Percentiles rank a stretch among this genome's conserved stretches.
Evolutionary conservation across 768 basidiomycete genomes (phyloP).

Genomic region (Obba rivulosa): DNA sequence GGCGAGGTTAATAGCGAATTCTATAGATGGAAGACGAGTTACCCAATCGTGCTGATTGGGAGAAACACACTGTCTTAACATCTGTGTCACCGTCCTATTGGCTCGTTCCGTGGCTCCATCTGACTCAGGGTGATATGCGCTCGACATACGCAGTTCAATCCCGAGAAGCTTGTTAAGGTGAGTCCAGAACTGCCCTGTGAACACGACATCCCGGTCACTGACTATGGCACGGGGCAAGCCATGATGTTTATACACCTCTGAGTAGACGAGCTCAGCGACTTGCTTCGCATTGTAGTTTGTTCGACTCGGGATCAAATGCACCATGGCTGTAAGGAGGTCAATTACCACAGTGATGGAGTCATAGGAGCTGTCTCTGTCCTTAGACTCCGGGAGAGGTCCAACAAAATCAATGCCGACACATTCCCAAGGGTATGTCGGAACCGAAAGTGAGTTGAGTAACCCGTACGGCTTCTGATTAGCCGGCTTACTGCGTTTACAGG

Average conservation of each 20-base stretch:
- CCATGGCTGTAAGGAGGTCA: constrained; percentile 15
- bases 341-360: constrained; percentile 23
- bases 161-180: constrained; percentile 14
- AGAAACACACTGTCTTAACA: constrained; percentile 7
- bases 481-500: constrained; percentile 17
- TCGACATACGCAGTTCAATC: constrained; percentile 20
- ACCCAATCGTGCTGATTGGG: constrained; percentile 25
- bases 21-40: constrained; percentile 23
- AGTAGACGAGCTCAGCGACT: constrained; percentile 30
- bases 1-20: constrained; percentile 35
- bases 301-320: constrained; percentile 24
- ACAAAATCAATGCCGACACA: constrained; percentile 37
- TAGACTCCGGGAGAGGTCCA: constrained; percentile 26
- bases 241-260: constrained; percentile 30
- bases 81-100: constrained; percentile 15
- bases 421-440: constrained; percentile 30
- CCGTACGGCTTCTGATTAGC: constrained; percentile 20
- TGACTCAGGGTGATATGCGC: constrained; percentile 27
- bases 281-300: constrained; percentile 26
- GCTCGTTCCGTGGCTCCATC: constrained; percentile 23
- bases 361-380: constrained; percentile 17
- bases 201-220: constrained; percentile 26
- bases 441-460: constrained; percentile 24
- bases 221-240: constrained; percentile 26
- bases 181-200: constrained; percentile 33